Evolutionary conservation across 2,329 filamentous ascomycete species (phyloP), one percentile per base, ranked within the genome.

Genomic region (Talaromyces sp.): DNA sequence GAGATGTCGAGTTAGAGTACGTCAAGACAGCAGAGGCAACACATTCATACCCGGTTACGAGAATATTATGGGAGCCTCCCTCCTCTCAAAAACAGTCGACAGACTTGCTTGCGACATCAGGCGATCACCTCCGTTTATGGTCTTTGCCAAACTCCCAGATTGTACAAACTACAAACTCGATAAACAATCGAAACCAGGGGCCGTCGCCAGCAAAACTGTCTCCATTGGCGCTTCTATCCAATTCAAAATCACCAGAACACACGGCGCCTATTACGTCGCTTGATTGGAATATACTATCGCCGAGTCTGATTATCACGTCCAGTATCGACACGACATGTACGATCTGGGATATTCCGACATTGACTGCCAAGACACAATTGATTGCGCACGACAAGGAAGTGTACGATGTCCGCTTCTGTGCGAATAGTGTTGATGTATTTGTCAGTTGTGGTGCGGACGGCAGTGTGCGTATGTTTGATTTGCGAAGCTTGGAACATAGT

Each of bases 361-460:
- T 99, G 68, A 99, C 95, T 0, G 95, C 95, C 61, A 99, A 99
- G 81, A 99, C 95, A 1, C 95, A 99, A 77, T 83, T 99, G 54
- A 99, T 99, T 78, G 95, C 95, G 22, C 95, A 99, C 77, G 95
- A 99, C 80, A 98, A 98, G 79, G 95, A 99, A 79, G 95, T 99
- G 5, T 99, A 97, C 74, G 95, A 99, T 76, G 95, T 99, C 58
- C 89, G 95, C 22, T 99, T 99, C 80, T 99, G 95, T 80, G 95
- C 95, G 58, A 95, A 96, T 71, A 97, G 93, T 72, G 92, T 97
- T n/a, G 95, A 99, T 73, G 93, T 98, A 1, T 99, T 99, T 77
- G 95, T 98, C 36, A 97, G 92, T 77, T 99, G 95, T 77, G 95
- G 95, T 61, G 94, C 96, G 64, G 95, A 99, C 76, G 95, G 95